Percentiles rank a stretch among this genome's conserved stretches.
These are phyloP conservation scores for Didymella glomerata DNA, from an alignment of 2,329 filamentous ascomycete species.

Conservation along the genomic window DNA sequence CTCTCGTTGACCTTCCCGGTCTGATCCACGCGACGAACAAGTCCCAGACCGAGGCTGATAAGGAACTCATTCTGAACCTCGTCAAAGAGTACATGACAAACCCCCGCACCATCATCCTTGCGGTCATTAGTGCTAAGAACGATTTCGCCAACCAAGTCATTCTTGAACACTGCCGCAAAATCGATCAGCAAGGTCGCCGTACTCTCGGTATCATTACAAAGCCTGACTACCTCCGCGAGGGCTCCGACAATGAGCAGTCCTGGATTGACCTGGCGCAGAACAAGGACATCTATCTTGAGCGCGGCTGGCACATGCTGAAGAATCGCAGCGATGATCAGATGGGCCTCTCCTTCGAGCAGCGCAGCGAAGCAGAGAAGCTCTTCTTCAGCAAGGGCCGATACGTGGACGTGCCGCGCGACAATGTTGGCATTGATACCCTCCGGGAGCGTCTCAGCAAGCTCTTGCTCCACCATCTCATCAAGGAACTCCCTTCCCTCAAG, in stretches of 20 bases:
- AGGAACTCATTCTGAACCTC: slow-evolving; percentile 9
- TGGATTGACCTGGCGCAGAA: slow-evolving; percentile 55
- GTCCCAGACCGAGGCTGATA: slow-evolving; percentile 1
- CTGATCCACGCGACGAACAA: slow-evolving; percentile 3
- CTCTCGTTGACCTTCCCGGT: slow-evolving; percentile 8
- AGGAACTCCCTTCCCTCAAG: background rate
- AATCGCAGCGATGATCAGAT: slow-evolving; percentile 55
- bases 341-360: slow-evolving; percentile 1
- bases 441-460: slow-evolving; percentile 2
- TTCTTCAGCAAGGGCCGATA: slow-evolving; percentile 34
- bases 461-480: background rate
- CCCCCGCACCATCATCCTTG: slow-evolving; percentile 18
- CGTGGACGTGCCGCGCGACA: background rate
- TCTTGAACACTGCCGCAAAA: slow-evolving; percentile 56
- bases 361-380: slow-evolving; percentile 45
- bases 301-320: slow-evolving; percentile 65
- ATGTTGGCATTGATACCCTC: background rate
- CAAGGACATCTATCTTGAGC: slow-evolving; percentile 51
- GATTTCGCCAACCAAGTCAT: slow-evolving; percentile 67
- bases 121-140: slow-evolving; percentile 51
- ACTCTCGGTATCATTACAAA: slow-evolving; percentile 69
- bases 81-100: slow-evolving; percentile 13
- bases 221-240: slow-evolving; percentile 56
- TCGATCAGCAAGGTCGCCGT: slow-evolving; percentile 57
- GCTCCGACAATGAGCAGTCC: slow-evolving; percentile 52